Percentiles rank a stretch among this genome's conserved stretches.
These are phyloP conservation scores for Tagetes erecta DNA, from an alignment of 129 eudicot species.

Conservation along the genomic window DNA sequence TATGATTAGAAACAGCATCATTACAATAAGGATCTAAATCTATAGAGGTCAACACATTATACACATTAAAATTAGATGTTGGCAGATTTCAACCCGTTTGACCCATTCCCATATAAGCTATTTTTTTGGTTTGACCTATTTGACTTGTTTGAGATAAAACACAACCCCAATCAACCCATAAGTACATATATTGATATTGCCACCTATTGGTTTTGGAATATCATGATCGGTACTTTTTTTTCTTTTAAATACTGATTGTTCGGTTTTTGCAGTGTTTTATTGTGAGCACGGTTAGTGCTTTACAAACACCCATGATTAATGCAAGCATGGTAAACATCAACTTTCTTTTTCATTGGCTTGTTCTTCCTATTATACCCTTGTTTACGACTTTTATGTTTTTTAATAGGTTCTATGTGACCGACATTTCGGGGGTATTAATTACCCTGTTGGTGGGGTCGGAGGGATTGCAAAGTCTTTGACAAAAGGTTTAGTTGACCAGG, in stretches of 20 bases:
- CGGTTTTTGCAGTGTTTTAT: conserved; percentile 79
- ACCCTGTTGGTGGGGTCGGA: conserved; percentile 99
- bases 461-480: conserved; percentile 85
- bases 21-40: background rate
- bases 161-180: background rate
- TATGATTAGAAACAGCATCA: background rate
- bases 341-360: conserved; percentile 22
- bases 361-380: conserved; percentile 8
- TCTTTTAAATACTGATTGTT: background rate
- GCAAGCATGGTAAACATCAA: conserved; percentile 86
- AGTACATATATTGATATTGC: background rate
- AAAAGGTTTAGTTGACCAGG: conserved; percentile 79
- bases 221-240: background rate
- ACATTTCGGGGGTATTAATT: conserved; percentile 97
- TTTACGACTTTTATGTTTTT: conserved; percentile 27
- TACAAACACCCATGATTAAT: conserved; percentile 96
- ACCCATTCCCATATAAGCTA: background rate
- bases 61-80: background rate
- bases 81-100: background rate
- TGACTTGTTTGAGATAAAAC: background rate
- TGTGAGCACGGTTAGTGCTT: conserved; percentile 91
- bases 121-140: background rate
- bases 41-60: background rate
- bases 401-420: conserved; percentile 93
- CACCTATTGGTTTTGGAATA: conserved; percentile 8